These are phyloP conservation scores for Kuraishia piskuri DNA, from an alignment of 805 yeast species.

Conservation along the genomic window DNA sequence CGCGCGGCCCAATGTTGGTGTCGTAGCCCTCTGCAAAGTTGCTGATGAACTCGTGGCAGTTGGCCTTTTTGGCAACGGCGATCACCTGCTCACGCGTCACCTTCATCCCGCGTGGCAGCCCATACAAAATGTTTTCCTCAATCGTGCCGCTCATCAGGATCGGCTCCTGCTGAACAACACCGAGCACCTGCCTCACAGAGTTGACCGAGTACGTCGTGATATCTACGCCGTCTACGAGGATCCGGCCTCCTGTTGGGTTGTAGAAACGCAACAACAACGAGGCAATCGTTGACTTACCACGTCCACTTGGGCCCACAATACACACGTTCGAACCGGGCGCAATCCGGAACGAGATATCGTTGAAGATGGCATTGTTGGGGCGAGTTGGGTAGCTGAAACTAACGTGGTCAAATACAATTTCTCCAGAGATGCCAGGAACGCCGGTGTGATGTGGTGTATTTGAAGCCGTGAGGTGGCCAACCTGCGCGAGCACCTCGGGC, in stretches of 20 bases:
- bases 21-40: slow-evolving; percentile 77
- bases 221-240: slow-evolving; percentile 59
- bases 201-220: slow-evolving; percentile 67
- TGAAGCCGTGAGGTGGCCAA: too few relatives aligned
- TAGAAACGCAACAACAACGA: slow-evolving; percentile 76
- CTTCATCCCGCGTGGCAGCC: slow-evolving; percentile 37
- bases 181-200: slow-evolving; percentile 63
- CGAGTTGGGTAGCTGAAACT: slow-evolving; percentile 82
- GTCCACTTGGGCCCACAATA: slow-evolving; percentile 92
- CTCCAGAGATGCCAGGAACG: slow-evolving; percentile 9
- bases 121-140: slow-evolving; percentile 80
- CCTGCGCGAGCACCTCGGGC: too few relatives aligned
- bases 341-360: slow-evolving; percentile 53
- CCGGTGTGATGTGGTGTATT: too few relatives aligned
- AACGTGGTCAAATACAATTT: slow-evolving; percentile 60
- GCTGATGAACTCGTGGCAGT: slow-evolving; percentile 59
- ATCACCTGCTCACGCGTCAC: slow-evolving; percentile 52
- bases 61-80: slow-evolving; percentile 63
- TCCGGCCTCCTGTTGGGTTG: slow-evolving; percentile 65
- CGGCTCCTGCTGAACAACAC: slow-evolving; percentile 92
- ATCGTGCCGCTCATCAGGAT: slow-evolving; percentile 80
- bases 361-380: slow-evolving; percentile 60
- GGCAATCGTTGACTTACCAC: slow-evolving; percentile 88
- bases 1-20: slow-evolving; percentile 81
- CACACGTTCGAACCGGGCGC: slow-evolving; percentile 83